Conservation (phyloP, 2,329 filamentous ascomycete species). For the Colletotrichum destructivum region DNA sequence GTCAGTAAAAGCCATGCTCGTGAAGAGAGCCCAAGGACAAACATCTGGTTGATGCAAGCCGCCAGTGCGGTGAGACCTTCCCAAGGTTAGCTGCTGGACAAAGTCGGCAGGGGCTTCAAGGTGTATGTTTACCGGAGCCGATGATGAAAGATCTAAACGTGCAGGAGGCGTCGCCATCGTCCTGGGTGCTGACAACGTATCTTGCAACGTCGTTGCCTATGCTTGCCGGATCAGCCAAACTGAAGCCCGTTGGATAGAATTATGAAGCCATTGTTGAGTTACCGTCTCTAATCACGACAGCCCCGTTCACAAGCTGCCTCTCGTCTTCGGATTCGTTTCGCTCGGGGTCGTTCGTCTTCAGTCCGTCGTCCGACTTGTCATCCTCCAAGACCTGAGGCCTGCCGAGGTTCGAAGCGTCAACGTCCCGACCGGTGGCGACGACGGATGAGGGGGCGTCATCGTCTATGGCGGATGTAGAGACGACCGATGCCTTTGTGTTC, state of each 20-base stretch:
- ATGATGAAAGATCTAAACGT: slow-evolving; percentile 39
- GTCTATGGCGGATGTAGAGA: not conserved
- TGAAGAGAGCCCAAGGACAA: not conserved
- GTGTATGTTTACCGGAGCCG: slow-evolving; percentile 19
- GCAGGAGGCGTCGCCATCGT: slow-evolving; percentile 26
- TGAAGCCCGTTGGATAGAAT: not conserved
- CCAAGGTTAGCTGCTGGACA: not conserved
- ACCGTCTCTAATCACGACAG: slow-evolving; percentile 28
- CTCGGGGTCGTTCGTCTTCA: slow-evolving; percentile 17
- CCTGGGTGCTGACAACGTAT: slow-evolving; percentile 36
- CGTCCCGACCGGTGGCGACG: rapidly evolving
- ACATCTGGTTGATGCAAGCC: slow-evolving; percentile 41
- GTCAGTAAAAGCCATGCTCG: not conserved
- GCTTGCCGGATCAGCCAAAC: not conserved
- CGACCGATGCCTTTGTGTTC: not conserved
- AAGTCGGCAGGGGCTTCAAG: not conserved
- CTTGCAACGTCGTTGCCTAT: slow-evolving; percentile 36
- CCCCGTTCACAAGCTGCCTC: slow-evolving; percentile 25
- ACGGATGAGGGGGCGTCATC: not conserved
- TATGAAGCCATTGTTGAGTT: not conserved
- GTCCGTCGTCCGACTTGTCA: slow-evolving; percentile 13
- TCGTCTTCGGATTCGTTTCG: slow-evolving; percentile 13
- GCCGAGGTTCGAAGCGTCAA: rapidly evolving
- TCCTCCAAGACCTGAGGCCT: not conserved
- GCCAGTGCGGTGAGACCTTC: slow-evolving; percentile 36